Percentiles rank a stretch among this genome's conserved stretches.
These are phyloP conservation scores for Grigorovia humatica DNA, from an alignment of 805 yeast genomes.

Conservation along the genomic window DNA sequence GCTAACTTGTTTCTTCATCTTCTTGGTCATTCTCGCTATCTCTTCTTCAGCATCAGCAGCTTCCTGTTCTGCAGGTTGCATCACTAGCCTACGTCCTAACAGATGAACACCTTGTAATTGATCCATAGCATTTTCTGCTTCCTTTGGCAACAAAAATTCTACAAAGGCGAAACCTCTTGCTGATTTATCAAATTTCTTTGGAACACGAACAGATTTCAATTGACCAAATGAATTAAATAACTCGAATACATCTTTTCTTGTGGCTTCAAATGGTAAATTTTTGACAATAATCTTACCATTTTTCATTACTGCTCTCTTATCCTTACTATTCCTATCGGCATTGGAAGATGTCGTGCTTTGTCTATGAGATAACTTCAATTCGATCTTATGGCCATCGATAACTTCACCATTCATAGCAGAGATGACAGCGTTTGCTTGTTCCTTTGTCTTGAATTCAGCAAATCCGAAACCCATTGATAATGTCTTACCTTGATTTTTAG, in stretches of 20 bases:
- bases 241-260: constrained; percentile 86
- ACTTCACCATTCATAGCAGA: constrained; percentile 61
- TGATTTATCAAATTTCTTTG: constrained; percentile 87
- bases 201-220: constrained; percentile 88
- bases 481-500: constrained; percentile 53
- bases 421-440: constrained; percentile 71
- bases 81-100: constrained; percentile 85
- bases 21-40: constrained; percentile 80
- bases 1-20: constrained; percentile 74
- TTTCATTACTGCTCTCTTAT: constrained; percentile 28
- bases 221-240: constrained; percentile 92
- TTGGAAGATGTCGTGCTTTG: constrained; percentile 34
- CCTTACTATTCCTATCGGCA: constrained; percentile 15
- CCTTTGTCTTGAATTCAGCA: constrained; percentile 74
- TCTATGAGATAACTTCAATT: constrained; percentile 81
- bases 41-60: constrained; percentile 81
- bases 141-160: constrained; percentile 76
- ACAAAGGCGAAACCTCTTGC: constrained; percentile 98
- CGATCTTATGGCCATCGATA: constrained; percentile 83
- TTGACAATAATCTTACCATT: constrained; percentile 83
- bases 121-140: constrained; percentile 90
- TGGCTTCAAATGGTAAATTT: constrained; percentile 94
- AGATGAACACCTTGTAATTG: constrained; percentile 93
- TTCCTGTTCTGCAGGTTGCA: constrained; percentile 84
- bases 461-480: constrained; percentile 97